Base-by-base conservation (phyloP, 768 basidiomycete genomes). In the Pholiota conissans region DNA sequence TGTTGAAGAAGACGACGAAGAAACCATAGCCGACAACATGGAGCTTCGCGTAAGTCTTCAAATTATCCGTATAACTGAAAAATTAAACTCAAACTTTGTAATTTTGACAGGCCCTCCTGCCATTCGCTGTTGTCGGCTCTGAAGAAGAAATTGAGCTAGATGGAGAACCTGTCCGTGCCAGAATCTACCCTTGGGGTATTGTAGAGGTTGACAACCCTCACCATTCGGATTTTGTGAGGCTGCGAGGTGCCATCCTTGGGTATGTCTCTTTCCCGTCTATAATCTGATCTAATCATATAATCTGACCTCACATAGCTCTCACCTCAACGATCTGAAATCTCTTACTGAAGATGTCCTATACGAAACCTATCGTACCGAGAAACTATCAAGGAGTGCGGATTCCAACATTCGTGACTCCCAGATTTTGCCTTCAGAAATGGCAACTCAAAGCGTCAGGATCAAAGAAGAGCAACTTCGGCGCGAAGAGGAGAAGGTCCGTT, bases 121-220 rank as follows among this genome's bases (percentile, higher is more conserved):
- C 93, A 0, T 93, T 96, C 69, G 90, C 92, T 14, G 86, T 96
- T 62, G 84, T 95, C 53, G 93, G 93, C 20, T 91, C 90, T 7
- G 91, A 93, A 71, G 92, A 94, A 63, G 91, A 93, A 69, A 79
- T 93, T 40, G 85, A 90, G 67, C 79, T 94, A 55, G 84, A 88
- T 32, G 92, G 91, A 40, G 84, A 91, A 71, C 80, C 81, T 28
- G 82, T 93, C 56, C 85, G 92, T 53, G 92, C 88, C 27, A 79
- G 93, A 60, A 82, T 91, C 55, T 95, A 95, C 72, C 93, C 93
- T 0, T 96, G 93, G 93, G 93, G 93, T 69, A 77, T 93, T 30
- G 93, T 90, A 57, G 91, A 94, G 71, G 90, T 95, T 45, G 93
- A 96, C 73, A 93, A 96, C 77, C 91, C 91, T 13, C 81, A 88